Conservation (phyloP, 1,284 basidiomycete species). For the Leucoagaricus sp. region DNA sequence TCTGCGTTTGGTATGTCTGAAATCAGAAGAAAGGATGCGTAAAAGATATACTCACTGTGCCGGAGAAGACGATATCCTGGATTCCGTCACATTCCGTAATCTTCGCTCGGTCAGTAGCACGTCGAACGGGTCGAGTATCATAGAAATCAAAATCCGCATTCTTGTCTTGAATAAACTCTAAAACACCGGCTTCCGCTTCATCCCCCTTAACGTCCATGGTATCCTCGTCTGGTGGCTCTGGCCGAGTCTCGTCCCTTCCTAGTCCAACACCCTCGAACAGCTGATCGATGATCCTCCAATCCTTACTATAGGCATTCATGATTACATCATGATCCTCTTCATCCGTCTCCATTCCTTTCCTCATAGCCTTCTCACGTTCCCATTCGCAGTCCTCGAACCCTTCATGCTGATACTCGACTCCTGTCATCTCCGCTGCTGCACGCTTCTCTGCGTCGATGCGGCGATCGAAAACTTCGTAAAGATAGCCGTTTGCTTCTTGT, state of each 20-base stretch:
- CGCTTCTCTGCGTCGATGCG: not conserved
- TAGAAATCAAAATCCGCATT: constrained; percentile 8
- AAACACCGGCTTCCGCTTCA: constrained; percentile 21
- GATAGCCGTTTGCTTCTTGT: constrained; percentile 10
- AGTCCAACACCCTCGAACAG: constrained; percentile 19
- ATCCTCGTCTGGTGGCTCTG: no score
- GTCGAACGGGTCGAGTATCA: constrained; percentile 4
- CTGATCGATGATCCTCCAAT: constrained; percentile 13
- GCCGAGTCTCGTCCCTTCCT: constrained; percentile 3
- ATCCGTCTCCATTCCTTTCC: constrained; percentile 18
- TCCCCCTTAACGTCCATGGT: constrained; percentile 26
- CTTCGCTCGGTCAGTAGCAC: constrained; percentile 15
- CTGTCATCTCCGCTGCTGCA: not conserved
- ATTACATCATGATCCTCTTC: constrained; percentile 17
- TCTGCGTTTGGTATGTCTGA: constrained; percentile 32
- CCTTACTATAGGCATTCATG: constrained; percentile 14
- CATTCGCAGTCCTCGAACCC: constrained; percentile 19
- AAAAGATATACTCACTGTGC: constrained; percentile 33
- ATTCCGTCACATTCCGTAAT: constrained; percentile 18
- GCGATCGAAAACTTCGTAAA: constrained; percentile 7
- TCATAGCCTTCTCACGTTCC: constrained; percentile 17
- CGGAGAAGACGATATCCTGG: constrained; percentile 57
- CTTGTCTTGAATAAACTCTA: constrained; percentile 13
- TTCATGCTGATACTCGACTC: not conserved
- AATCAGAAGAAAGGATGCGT: not conserved